These are phyloP conservation scores for Alternaria sp. DNA, from an alignment of 2,329 filamentous ascomycete species.

Conservation along the genomic window DNA sequence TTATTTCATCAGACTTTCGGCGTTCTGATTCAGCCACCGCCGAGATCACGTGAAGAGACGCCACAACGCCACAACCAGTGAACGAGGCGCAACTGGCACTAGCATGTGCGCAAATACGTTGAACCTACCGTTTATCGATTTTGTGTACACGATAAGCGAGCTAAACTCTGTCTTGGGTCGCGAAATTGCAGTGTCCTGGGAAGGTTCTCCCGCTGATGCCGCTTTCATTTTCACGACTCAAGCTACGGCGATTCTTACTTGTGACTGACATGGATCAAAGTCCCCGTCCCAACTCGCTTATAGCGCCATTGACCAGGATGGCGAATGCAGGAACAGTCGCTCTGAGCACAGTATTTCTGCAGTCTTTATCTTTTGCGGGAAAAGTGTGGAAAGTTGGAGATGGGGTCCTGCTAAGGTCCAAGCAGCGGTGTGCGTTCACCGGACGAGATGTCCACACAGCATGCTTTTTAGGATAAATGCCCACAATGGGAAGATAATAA, in stretches of 20 bases:
- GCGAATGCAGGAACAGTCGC: conserved; percentile 13
- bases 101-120: background rate
- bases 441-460: background rate
- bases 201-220: background rate
- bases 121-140: background rate
- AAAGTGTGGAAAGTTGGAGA: background rate
- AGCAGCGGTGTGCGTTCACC: conserved; percentile 14
- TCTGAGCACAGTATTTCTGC: conserved; percentile 3
- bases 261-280: background rate
- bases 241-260: background rate
- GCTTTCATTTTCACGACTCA: conserved; percentile 4
- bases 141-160: background rate
- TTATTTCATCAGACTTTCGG: conserved; percentile 18
- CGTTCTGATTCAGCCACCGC: conserved; percentile 11
- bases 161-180: background rate
- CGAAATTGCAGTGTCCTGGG: background rate
- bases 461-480: conserved; percentile 6
- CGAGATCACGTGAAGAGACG: conserved; percentile 16
- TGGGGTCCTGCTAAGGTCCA: background rate
- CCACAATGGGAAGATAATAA: background rate
- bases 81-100: background rate
- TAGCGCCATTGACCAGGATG: background rate
- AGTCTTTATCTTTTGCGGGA: background rate
- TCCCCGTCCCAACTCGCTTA: conserved; percentile 8
- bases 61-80: background rate